Base-by-base conservation (phyloP, 345 rosid species). In the Heritiera fomes region DNA sequence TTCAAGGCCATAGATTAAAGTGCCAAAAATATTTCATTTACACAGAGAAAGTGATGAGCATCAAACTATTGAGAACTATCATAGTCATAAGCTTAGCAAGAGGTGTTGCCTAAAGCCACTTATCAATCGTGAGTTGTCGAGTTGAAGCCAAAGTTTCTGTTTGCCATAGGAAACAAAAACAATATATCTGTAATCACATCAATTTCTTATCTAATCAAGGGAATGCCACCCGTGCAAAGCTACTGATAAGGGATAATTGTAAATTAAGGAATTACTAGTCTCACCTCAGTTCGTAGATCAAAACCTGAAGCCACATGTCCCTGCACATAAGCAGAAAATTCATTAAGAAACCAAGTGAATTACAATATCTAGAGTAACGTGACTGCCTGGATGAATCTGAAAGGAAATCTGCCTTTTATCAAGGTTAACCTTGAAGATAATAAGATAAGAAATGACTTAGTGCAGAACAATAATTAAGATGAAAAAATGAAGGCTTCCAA, bases 261-360 rank as follows among this genome's bases (percentile, higher is more conserved):
- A 8, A 41, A 59, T 8, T 28, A 18, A 6, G 62, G 56, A 56
- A 50, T 38, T 50, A 50, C 2, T 13, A 64, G 72, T 80, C 91
- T 87, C 71, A 92, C 98, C 95, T 90, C 91, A 41, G 83, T 80
- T 84, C 94, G 86, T 15, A 83, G 82, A 80, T 87, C 90, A 52
- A 80, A 71, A 9, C 84, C 70, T 77, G 79, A 70, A 80, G 88
- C 71, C 38, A 85, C 80, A 0, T 30, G 87, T 76, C 66, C 85
- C 91, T 91, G 86, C 55, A 79, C 17, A 73, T 30, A 7, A 62
- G 74, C 12, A 46, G 79, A 79, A 79, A 73, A 71, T 34, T 23
- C 8, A 52, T 72, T 53, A 72, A 34, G 62, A 70, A 28, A 46
- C 65, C 50, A 23, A 4, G 60, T 80, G 75, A 53, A 71, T 45